Evolutionary conservation across 805 yeast genomes (phyloP).

Genomic region (Candida ortonii): DNA sequence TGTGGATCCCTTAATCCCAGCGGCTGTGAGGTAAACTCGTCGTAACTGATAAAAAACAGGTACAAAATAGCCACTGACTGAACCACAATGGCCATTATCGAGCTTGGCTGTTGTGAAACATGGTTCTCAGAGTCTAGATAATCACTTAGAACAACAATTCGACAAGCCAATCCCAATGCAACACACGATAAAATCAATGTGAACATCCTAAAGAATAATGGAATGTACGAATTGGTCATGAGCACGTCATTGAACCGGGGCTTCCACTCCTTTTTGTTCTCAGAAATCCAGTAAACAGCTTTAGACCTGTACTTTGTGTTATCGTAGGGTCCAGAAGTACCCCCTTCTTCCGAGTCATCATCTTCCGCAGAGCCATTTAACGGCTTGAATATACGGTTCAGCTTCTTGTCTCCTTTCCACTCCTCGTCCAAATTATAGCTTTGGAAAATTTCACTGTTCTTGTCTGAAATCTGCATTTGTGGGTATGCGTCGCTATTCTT

Average conservation of each 20-base stretch:
- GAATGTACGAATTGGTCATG: slow-evolving; percentile 75
- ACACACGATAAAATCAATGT: slow-evolving; percentile 57
- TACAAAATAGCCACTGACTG: slow-evolving; percentile 77
- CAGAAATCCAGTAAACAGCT: slow-evolving; percentile 67
- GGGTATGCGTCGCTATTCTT: slow-evolving; percentile 29
- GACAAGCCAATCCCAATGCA: slow-evolving; percentile 70
- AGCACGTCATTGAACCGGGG: slow-evolving; percentile 60
- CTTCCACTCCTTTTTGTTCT: slow-evolving; percentile 58
- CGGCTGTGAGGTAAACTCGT: slow-evolving; percentile 91
- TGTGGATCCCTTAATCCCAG: slow-evolving; percentile 83
- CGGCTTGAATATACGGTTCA: slow-evolving; percentile 49
- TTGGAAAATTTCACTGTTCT: slow-evolving; percentile 17
- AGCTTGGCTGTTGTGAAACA: slow-evolving; percentile 76
- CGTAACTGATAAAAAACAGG: slow-evolving; percentile 77
- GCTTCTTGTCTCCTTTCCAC: slow-evolving; percentile 73
- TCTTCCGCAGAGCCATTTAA: slow-evolving; percentile 24
- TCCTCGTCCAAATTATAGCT: slow-evolving; percentile 39
- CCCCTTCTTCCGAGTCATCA: slow-evolving; percentile 19
- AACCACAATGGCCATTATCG: slow-evolving; percentile 88
- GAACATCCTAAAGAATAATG: slow-evolving; percentile 65
- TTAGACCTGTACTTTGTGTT: slow-evolving; percentile 46
- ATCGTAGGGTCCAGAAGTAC: slow-evolving; percentile 20
- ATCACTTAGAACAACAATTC: slow-evolving; percentile 47
- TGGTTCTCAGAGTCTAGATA: slow-evolving; percentile 33
- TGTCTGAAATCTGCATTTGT: slow-evolving; percentile 29